Conservation (phyloP, 2,329 filamentous ascomycete genomes). For the Exophiala dermatitidis region DNA sequence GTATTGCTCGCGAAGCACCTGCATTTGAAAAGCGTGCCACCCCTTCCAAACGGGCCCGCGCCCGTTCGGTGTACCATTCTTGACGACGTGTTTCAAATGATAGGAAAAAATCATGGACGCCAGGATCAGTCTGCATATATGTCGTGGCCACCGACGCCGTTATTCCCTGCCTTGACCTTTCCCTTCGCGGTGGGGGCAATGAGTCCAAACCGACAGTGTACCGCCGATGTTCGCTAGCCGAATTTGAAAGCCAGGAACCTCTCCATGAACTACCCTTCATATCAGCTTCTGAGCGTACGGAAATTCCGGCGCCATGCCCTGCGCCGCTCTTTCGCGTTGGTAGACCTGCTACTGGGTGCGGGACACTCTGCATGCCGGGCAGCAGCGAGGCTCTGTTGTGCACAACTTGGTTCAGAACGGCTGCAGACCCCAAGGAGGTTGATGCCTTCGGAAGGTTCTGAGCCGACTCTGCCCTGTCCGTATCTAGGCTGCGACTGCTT, state of each 20-base stretch:
- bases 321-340: conserved; percentile 37
- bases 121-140: conserved; percentile 1
- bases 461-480: background rate
- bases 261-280: conserved; percentile 35
- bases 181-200: conserved; percentile 17
- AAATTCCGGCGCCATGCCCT: conserved; percentile 37
- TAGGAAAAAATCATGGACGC: conserved; percentile 1
- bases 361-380: conserved; percentile 14
- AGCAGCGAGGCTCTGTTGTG: conserved; percentile 18
- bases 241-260: conserved; percentile 32
- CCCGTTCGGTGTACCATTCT: conserved; percentile 21
- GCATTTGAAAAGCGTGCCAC: conserved; percentile 19
- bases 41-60: conserved; percentile 18
- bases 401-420: background rate
- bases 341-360: conserved; percentile 26
- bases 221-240: conserved; percentile 33
- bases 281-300: conserved; percentile 34
- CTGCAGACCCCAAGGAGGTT: background rate
- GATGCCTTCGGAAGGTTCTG: background rate
- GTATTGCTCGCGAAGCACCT: conserved; percentile 10
- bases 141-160: conserved; percentile 2
- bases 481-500: background rate
- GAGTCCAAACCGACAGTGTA: conserved; percentile 32
- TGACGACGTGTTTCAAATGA: conserved; percentile 18
- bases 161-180: conserved; percentile 1